Percentiles rank a stretch among this genome's conserved stretches.
Evolutionary conservation across 2,329 filamentous ascomycete species (phyloP).

Genomic region (Ceratocystis eucalypticola): DNA sequence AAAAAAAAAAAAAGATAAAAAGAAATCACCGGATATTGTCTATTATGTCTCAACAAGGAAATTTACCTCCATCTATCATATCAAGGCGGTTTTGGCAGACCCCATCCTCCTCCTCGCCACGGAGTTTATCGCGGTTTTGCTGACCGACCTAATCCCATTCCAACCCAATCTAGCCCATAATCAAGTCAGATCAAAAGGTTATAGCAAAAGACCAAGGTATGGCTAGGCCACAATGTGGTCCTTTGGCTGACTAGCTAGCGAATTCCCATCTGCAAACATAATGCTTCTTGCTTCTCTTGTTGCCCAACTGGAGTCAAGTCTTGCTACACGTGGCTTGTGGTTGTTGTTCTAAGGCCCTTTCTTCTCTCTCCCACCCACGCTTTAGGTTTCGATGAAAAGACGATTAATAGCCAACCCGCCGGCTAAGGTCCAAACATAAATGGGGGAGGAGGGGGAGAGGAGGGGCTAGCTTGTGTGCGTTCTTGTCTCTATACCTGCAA

Average conservation of each 20-base stretch:
- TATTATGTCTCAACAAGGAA: background rate
- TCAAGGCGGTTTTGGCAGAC: background rate
- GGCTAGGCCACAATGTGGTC: background rate
- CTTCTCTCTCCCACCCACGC: background rate
- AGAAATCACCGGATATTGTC: background rate
- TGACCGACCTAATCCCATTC: background rate
- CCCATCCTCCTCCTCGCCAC: background rate
- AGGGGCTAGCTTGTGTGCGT: too few relatives aligned
- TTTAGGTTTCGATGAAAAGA: background rate
- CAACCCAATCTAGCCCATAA: background rate
- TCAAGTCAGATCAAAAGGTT: too few relatives aligned
- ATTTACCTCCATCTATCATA: background rate
- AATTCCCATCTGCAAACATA: background rate
- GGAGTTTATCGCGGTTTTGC: background rate
- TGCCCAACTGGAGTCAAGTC: slow-evolving; percentile 3
- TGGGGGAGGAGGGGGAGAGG: background rate
- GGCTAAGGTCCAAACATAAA: background rate
- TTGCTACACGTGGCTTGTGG: background rate
- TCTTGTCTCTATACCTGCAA: too few relatives aligned
- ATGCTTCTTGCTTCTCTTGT: background rate
- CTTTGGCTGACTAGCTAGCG: background rate
- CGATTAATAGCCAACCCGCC: background rate
- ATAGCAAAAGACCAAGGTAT: background rate
- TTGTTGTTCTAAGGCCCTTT: background rate
- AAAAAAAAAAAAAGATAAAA: too few relatives aligned